Evolutionary conservation across 768 basidiomycete genomes (phyloP).

Genomic region (Russula vinacea): DNA sequence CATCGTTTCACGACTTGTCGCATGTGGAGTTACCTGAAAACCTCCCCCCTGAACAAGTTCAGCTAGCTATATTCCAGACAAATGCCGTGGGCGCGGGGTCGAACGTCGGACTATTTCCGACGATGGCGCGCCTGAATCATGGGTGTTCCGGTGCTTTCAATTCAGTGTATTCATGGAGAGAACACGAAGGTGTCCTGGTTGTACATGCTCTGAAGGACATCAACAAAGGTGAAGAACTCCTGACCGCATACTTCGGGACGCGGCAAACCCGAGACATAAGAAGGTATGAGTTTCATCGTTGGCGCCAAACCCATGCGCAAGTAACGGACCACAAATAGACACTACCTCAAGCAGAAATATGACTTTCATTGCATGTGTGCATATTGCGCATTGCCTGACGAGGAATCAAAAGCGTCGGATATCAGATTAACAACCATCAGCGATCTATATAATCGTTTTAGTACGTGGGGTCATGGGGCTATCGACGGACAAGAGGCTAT

Average conservation of each 20-base stretch:
- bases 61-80: conserved; percentile 63
- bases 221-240: conserved; percentile 54
- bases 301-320: neutral
- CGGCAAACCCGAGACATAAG: conserved; percentile 52
- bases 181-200: conserved; percentile 46
- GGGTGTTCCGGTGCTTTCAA: conserved; percentile 68
- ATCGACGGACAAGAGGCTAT: conserved; percentile 53
- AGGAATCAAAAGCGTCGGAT: conserved; percentile 51
- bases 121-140: conserved; percentile 64
- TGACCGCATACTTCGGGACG: conserved; percentile 60
- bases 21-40: conserved; percentile 50
- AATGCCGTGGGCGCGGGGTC: conserved; percentile 58
- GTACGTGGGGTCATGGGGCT: conserved; percentile 46
- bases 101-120: conserved; percentile 61
- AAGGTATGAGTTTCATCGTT: conserved; percentile 36
- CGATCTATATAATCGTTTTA: conserved; percentile 44
- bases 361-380: conserved; percentile 58
- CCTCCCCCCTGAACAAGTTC: conserved; percentile 45
- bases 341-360: conserved; percentile 49
- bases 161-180: conserved; percentile 59
- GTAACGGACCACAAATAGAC: conserved; percentile 38
- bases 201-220: conserved; percentile 60
- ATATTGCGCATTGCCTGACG: conserved; percentile 54
- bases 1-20: conserved; percentile 53
- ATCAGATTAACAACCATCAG: conserved; percentile 47